Evolutionary conservation across 768 basidiomycete genomes (phyloP), one percentile per base, ranked within the genome.

Genomic region (Leccinum disarticulatum): DNA sequence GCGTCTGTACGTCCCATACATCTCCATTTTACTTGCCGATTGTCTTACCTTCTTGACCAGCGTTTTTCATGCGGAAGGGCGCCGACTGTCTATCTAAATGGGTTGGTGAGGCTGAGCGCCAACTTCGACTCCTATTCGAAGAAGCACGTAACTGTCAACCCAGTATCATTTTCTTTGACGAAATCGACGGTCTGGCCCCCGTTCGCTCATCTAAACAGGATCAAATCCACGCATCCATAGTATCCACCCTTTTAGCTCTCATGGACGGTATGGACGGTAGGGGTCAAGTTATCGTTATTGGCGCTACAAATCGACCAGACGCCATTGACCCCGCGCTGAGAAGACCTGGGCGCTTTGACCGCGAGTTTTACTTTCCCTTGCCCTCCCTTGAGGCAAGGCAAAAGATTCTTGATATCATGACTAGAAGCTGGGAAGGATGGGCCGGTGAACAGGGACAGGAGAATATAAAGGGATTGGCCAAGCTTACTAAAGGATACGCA

Each of bases 211-310:
- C 93, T 17, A 98, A 98, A 69, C 97, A 98, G 68, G 97, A 98
- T 71, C 96, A 99, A 74, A 98, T 98, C 57, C 97, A 98, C 70
- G 97, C 97, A 1, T 95, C 92, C 30, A 95, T 99, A 64, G 97
- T 99, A 7, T 93, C 91, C 54, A 98, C 97, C 0, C 81, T 98
- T 9, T 80, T 99, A 2, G 96, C 97, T 2, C 81, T 98, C 48
- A 98, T 98, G 97, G 97, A 98, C 72, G 97, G 96, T 48, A 98
- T 98, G 96, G 97, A 99, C 63, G 95, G 95, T 1, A 85, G 97
- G 55, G 95, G 95, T 2, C 95, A 98, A 73, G 96, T 99, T 17
- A 84, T 98, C 28, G 93, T 99, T 31, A 98, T 98, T 65, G 97
- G 97, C 30, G 97, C 97, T 2, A 99, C 97, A 3, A 99, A 99